Percentiles rank a stretch among this genome's conserved stretches.
Conservation (phyloP, 208 protist genomes). For the Acanthamoeba royreba region DNA sequence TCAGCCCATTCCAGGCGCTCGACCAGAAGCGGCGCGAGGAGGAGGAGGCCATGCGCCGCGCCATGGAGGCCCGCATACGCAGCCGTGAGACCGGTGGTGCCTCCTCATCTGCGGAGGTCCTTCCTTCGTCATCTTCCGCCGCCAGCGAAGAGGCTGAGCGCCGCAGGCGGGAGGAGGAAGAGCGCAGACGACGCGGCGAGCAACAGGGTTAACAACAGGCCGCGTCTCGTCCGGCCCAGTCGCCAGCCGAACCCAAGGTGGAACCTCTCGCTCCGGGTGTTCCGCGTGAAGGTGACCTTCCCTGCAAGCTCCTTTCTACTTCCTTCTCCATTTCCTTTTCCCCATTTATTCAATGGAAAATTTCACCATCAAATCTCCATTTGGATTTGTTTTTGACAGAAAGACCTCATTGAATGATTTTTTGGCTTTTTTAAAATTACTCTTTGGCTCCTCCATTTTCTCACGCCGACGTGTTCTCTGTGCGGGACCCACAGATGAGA, state of each 20-base stretch:
- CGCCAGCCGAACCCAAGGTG: neutral
- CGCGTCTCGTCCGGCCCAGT: neutral
- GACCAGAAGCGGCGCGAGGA: slow-evolving; percentile 11
- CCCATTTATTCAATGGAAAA: too few relatives aligned
- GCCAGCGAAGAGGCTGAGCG: too few relatives aligned
- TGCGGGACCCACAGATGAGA: neutral
- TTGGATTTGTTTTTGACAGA: too few relatives aligned
- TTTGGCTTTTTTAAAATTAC: neutral
- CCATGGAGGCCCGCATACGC: neutral
- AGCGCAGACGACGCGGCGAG: neutral
- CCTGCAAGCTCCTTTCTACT: too few relatives aligned
- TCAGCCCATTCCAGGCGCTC: slow-evolving; percentile 23
- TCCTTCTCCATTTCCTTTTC: neutral
- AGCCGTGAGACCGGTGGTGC: neutral
- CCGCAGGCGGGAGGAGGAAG: neutral
- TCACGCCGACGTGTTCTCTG: too few relatives aligned
- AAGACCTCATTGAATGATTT: too few relatives aligned
- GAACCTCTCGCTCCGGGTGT: neutral
- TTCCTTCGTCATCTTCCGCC: neutral
- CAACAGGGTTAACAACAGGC: neutral
- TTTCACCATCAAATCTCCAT: too few relatives aligned
- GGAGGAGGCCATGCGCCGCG: slow-evolving; percentile 38
- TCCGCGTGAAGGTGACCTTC: neutral
- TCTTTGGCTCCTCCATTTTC: neutral
- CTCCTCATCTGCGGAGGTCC: too few relatives aligned